phyloP scores from a whole-genome alignment of 768 basidiomycete species.

The Suillus occidentalis region DNA sequence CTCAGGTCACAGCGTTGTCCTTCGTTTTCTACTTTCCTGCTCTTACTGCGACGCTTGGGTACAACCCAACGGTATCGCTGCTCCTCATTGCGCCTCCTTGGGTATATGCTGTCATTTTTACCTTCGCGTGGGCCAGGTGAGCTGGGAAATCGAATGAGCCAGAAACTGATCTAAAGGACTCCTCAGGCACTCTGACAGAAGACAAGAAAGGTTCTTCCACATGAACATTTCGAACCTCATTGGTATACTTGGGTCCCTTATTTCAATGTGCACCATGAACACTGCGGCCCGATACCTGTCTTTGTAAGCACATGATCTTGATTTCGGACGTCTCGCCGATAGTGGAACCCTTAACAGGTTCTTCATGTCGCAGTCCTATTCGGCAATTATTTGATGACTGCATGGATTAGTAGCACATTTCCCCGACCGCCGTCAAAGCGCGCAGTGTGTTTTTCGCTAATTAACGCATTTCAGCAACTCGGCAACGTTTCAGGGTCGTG shows the following conservation, averaged over 20 bases:
- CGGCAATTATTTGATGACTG: constrained; percentile 55
- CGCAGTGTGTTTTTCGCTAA: constrained; percentile 76
- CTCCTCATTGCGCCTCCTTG: constrained; percentile 79
- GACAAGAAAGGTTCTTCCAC: constrained; percentile 72
- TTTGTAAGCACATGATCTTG: constrained; percentile 40
- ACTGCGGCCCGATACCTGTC: constrained; percentile 65
- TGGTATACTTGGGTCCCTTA: constrained; percentile 67
- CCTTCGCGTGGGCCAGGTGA: constrained; percentile 54
- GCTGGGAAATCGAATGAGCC: constrained; percentile 3
- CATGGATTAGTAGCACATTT: constrained; percentile 59
- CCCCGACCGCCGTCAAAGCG: constrained; percentile 82
- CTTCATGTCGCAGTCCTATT: constrained; percentile 72
- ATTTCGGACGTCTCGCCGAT: constrained; percentile 9
- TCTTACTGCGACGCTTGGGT: constrained; percentile 70
- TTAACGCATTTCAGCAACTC: constrained; percentile 79
- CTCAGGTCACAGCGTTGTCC: constrained; percentile 49
- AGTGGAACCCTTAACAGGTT: constrained; percentile 43
- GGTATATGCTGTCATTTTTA: constrained; percentile 55
- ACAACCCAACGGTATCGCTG: constrained; percentile 57
- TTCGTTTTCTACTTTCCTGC: constrained; percentile 85
- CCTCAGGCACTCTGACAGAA: constrained; percentile 64
- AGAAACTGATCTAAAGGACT: not conserved
- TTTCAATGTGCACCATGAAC: constrained; percentile 66
- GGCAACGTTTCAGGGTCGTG: constrained; percentile 85
- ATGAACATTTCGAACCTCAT: constrained; percentile 49